Evolutionary conservation across 1,284 basidiomycete genomes (phyloP), one percentile per base, ranked within the genome.

Genomic region (Marasmius tenuissimus): DNA sequence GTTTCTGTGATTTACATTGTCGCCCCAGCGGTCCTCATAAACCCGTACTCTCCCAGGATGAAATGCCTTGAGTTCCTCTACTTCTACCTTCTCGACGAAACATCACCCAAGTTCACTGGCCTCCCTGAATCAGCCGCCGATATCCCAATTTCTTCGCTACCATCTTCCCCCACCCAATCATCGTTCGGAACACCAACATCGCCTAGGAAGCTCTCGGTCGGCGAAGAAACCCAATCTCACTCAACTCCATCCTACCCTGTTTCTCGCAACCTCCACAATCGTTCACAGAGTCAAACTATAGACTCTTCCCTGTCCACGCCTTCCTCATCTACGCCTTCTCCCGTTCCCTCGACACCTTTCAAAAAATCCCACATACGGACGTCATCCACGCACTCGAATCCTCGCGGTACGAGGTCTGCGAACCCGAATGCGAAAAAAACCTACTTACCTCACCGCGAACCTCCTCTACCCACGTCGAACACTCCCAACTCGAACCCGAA

Each of bases 31-130:
- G 59, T 47, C 20, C 8, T 20, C 40, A 57, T 63, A 53, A 27
- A 5, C 8, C 42, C 54, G 10, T 48, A 57, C n/a, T 34, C n/a
- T 49, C 33, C 16, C 61, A 96, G 94, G 68, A 96, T 96, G 90
- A 96, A 96, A 77, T 95, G 93, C 66, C 81, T 96, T 27, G 94
- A 96, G 71, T 94, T 96, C 69, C 76, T 97, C 4, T 96, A 96
- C 73, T 96, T 95, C 72, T 97, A 96, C 72, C 81, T 97, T 4
- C 78, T 95, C 57, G 94, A 95, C 63, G 94, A 96, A 72, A 81
- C 81, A 0, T 70, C 75, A 16, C 66, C 75, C 45, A 47, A 10
- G 45, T 5, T 47, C 39, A 40, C 37, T 57, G 22, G 56, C 62
- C 12, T 42, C 62, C 9, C 45, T 48, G 34, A 47, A 1, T 38